These are phyloP conservation scores for Kluyveromyces aestuarii DNA, from an alignment of 805 yeast genomes.

Conservation along the genomic window DNA sequence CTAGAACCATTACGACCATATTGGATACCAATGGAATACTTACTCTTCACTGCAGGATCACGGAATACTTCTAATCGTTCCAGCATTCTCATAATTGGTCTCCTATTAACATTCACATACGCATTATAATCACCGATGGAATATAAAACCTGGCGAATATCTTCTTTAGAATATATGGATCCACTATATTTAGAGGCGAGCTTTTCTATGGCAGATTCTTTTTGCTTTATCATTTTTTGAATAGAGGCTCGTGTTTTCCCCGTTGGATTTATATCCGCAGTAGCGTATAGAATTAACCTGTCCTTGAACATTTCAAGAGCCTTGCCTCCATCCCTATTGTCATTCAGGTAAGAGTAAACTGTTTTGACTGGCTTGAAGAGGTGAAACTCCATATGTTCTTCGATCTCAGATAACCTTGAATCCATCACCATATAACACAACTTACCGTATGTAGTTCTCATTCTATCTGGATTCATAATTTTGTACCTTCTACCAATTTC, in stretches of 20 bases:
- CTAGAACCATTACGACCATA: conserved; percentile 64
- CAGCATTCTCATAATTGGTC: conserved; percentile 58
- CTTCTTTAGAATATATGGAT: conserved; percentile 43
- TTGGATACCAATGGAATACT: conserved; percentile 50
- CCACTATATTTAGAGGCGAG: conserved; percentile 41
- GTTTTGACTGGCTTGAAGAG: conserved; percentile 64
- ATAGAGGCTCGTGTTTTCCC: conserved; percentile 46
- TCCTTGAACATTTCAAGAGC: conserved; percentile 45
- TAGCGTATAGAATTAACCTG: conserved; percentile 50
- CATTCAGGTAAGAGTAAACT: conserved; percentile 40
- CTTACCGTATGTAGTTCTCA: conserved; percentile 74
- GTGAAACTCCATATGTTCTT: conserved; percentile 65
- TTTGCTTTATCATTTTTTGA: conserved; percentile 50
- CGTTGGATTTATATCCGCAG: conserved; percentile 55
- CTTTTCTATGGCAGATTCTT: conserved; percentile 60
- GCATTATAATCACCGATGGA: conserved; percentile 76
- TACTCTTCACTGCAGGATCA: conserved; percentile 32
- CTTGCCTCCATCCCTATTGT: conserved; percentile 28
- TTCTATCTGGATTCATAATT: conserved; percentile 75
- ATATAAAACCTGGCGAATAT: conserved; percentile 61
- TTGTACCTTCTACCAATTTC: conserved; percentile 77
- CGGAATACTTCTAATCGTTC: conserved; percentile 41
- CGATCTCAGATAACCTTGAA: conserved; percentile 63
- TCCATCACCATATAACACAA: conserved; percentile 82
- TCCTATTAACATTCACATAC: conserved; percentile 57